A percentile compares a stretch with the other conserved stretches of the same genome.
Conservation (phyloP, 1,284 basidiomycete species). For the Erythrobasidium hasegawianum region DNA sequence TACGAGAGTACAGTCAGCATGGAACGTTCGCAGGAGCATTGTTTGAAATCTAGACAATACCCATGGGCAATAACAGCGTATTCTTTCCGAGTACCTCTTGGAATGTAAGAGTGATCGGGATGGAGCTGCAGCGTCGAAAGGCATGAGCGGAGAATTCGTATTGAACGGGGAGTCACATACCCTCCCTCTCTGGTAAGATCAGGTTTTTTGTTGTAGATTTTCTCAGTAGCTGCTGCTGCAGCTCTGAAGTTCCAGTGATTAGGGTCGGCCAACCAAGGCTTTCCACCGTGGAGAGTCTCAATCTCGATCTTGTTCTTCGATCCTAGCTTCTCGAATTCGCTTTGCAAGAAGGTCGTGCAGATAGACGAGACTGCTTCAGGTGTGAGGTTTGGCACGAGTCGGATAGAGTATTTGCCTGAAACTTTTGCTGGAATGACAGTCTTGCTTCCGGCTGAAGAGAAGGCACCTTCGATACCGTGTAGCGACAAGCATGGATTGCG, state of each 20-base stretch:
- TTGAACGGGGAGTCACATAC: slow-evolving; percentile 69
- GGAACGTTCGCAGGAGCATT: no score
- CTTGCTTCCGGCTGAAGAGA: slow-evolving; percentile 57
- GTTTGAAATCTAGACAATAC: no score
- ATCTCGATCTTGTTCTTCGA: slow-evolving; percentile 71
- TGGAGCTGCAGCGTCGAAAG: slow-evolving; percentile 2
- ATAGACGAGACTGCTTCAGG: slow-evolving; percentile 66
- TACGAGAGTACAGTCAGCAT: no score
- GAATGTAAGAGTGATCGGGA: slow-evolving; percentile 80
- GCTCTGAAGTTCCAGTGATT: slow-evolving; percentile 94
- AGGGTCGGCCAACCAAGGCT: slow-evolving; percentile 78
- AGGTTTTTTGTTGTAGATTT: slow-evolving; percentile 74
- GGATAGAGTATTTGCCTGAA: slow-evolving; percentile 85
- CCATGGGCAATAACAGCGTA: slow-evolving; percentile 51
- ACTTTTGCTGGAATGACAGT: slow-evolving; percentile 93
- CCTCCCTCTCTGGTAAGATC: slow-evolving; percentile 92
- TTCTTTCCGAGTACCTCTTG: slow-evolving; percentile 71
- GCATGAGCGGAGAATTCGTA: no score
- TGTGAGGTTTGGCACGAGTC: slow-evolving; percentile 84
- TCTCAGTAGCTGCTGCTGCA: slow-evolving; percentile 78
- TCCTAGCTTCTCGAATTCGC: slow-evolving; percentile 76
- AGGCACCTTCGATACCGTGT: slow-evolving; percentile 96
- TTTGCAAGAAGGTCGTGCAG: slow-evolving; percentile 64
- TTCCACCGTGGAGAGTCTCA: slow-evolving; percentile 73
- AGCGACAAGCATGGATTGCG: slow-evolving; percentile 77